These are phyloP conservation scores for Tylopilus sp. DNA, from an alignment of 768 basidiomycete genomes.

Conservation along the genomic window DNA sequence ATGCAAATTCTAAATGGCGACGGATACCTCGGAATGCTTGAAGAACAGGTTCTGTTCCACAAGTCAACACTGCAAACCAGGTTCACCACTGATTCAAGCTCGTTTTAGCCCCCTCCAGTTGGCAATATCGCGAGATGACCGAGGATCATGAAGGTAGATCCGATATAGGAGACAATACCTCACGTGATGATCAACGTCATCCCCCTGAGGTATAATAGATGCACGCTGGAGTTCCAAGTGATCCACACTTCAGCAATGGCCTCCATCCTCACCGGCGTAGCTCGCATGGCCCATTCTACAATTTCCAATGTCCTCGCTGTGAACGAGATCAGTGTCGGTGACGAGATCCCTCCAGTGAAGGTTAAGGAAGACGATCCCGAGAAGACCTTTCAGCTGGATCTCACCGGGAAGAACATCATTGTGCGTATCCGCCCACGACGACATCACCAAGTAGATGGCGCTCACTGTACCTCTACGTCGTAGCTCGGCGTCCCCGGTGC, in stretches of 20 bases:
- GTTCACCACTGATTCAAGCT: no score
- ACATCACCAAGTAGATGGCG: neutral
- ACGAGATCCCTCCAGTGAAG: constrained; percentile 43
- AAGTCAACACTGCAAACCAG: no score
- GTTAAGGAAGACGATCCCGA: constrained; percentile 62
- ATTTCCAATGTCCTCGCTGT: constrained; percentile 47
- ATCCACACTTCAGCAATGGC: constrained; percentile 37
- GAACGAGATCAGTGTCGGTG: constrained; percentile 39
- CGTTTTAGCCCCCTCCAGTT: no score
- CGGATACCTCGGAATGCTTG: no score
- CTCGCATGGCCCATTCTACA: constrained; percentile 52
- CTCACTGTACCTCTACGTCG: neutral
- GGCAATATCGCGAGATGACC: no score
- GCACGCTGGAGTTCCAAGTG: no score
- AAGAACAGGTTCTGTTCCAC: no score
- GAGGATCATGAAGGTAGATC: no score
- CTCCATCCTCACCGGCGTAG: constrained; percentile 43
- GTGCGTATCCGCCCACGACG: constrained; percentile 36
- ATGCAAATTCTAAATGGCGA: no score
- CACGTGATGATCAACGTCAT: neutral
- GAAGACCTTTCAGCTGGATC: constrained; percentile 38
- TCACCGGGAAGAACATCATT: constrained; percentile 62
- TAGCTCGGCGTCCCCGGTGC: constrained; percentile 76
- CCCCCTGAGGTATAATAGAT: no score
- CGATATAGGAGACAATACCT: no score